Evolutionary conservation across 2,329 filamentous ascomycete species (phyloP), one percentile per base, ranked within the genome.

Genomic region (Fusarium chlamydosporum): DNA sequence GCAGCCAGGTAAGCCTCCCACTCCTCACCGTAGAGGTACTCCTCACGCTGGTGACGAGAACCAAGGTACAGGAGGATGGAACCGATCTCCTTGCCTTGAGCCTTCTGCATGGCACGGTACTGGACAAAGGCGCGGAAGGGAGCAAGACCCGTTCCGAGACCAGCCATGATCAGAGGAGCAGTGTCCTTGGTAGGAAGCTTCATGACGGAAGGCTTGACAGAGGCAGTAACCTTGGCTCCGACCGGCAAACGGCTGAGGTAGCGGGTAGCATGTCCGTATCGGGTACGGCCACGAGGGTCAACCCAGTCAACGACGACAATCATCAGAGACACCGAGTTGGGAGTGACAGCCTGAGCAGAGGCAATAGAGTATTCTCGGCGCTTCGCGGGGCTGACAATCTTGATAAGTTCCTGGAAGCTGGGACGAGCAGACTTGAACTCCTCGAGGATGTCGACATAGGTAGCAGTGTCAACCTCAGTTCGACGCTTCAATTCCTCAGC

Each of bases 121-220:
- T 99, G 96, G 46, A 98, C 92, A 77, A 99, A 99, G 63, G 96
- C 96, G 71, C 96, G 93, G 93, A 99, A 99, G n/a, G 96, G 96
- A 2, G 96, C 96, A 23, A 99, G 90, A 77, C 96, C 96, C 0
- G 96, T 99, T 68, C 96, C 96, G n/a, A 98, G 91, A 79, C 96
- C 96, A 11, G 96, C 96, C 95, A 99, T 97, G 85, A 99, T 97
- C 77, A 99, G 90, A 40, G 96, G 96, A 47, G 95, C 93, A 37
- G 93, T 96, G 73, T 94, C 91, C 78, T 90, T 91, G 65, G 87
- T 82, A 7, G 96, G 96, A n/a, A 99, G 88, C 83, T 98, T 99
- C 96, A 99, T 99, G 71, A 98, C 96, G 26, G 94, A 97, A 1
- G 96, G 93, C 85, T 99, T 99, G 79, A 99, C 94, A 34, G 92